Percentiles rank a stretch among this genome's conserved stretches.
Evolutionary conservation across 345 rosid genomes (phyloP).

Genomic region (Pelargonium nanum): DNA sequence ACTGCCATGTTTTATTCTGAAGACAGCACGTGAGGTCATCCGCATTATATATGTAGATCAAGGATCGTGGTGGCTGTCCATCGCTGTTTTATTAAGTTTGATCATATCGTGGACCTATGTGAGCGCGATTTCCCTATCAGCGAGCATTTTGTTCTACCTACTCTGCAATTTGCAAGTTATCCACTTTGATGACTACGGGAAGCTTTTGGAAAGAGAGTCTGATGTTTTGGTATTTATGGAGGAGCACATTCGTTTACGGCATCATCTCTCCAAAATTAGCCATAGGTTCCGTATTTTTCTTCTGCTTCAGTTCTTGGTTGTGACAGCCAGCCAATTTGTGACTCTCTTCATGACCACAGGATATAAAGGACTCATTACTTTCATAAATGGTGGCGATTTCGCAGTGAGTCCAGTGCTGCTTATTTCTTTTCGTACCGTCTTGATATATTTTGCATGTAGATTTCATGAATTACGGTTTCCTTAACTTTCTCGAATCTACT

Average conservation of each 20-base stretch:
- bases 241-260: constrained; percentile 64
- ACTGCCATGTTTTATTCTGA: constrained; percentile 61
- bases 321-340: constrained; percentile 60
- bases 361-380: constrained; percentile 50
- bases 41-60: constrained; percentile 38
- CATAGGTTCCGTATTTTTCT: constrained; percentile 91
- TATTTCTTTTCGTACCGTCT: background rate
- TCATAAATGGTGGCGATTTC: constrained; percentile 75
- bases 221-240: constrained; percentile 53
- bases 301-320: constrained; percentile 59
- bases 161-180: constrained; percentile 90
- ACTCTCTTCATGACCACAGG: constrained; percentile 74
- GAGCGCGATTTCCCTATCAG: constrained; percentile 58
- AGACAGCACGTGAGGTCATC: constrained; percentile 50
- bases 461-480: background rate
- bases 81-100: constrained; percentile 38
- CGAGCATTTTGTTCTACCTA: constrained; percentile 70
- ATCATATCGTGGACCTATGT: constrained; percentile 67
- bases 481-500: background rate
- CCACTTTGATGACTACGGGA: constrained; percentile 69
- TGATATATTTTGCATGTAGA: background rate
- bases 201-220: constrained; percentile 55
- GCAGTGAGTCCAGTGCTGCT: constrained; percentile 42
- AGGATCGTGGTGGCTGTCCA: constrained; percentile 62
- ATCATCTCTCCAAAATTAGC: constrained; percentile 85